These are phyloP conservation scores for Gossypium herbaceum DNA, from an alignment of 345 rosid genomes.

Conservation along the genomic window DNA sequence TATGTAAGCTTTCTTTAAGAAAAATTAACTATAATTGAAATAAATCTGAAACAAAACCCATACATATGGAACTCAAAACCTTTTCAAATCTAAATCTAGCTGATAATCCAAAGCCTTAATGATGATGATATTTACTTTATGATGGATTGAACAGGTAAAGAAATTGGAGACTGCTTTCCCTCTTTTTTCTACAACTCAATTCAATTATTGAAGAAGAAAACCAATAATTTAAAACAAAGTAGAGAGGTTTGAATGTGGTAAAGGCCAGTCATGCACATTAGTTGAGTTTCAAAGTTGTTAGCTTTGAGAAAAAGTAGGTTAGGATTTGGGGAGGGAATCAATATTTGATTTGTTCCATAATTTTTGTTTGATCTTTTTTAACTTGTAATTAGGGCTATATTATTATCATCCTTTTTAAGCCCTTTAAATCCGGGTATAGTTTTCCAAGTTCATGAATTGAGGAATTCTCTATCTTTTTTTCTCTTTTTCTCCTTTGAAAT, in stretches of 20 bases:
- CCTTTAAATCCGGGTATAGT: neutral
- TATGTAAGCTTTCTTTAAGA: no score
- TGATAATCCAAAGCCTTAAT: no score
- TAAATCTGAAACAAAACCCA: no score
- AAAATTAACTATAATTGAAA: no score
- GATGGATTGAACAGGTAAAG: neutral
- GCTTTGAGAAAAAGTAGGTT: slow-evolving; percentile 9
- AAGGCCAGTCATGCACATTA: neutral
- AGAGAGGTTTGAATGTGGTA: neutral
- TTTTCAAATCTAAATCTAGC: no score
- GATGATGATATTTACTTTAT: neutral
- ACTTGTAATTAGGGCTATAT: neutral
- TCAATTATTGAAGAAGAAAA: neutral
- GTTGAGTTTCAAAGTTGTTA: neutral
- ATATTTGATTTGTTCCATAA: neutral
- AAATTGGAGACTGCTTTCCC: neutral
- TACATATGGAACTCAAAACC: no score
- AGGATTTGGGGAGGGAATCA: neutral
- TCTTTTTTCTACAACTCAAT: neutral
- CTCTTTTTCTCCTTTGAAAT: neutral
- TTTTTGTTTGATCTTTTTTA: neutral
- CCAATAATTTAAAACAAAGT: neutral
- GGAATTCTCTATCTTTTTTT: neutral
- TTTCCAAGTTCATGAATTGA: slow-evolving; percentile 14
- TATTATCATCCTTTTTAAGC: neutral